Evolutionary conservation across 495 filamentous ascomycete genomes (phyloP).

Genomic region (Aspergillus baeticus): DNA sequence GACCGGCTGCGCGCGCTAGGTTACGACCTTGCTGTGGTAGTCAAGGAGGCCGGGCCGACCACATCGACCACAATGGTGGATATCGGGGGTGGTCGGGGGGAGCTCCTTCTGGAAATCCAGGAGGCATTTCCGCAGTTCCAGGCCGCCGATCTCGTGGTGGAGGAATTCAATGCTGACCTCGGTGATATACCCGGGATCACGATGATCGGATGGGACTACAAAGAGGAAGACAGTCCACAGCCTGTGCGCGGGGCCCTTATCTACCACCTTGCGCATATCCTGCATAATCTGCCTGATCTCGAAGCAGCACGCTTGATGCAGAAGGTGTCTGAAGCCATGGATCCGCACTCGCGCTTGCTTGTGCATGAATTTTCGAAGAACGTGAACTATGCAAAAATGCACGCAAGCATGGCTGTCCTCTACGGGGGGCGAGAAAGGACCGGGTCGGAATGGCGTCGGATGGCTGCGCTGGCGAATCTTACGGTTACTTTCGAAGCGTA

Average conservation of each 20-base stretch:
- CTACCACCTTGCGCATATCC: constrained; percentile 44
- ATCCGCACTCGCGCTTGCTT: constrained; percentile 41
- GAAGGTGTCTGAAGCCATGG: constrained; percentile 45
- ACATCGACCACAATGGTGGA: constrained; percentile 45
- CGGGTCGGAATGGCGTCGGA: constrained; percentile 29
- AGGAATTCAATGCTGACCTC: constrained; percentile 42
- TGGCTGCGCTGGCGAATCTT: constrained; percentile 32
- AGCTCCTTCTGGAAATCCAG: constrained; percentile 48
- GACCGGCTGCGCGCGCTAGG: constrained; percentile 27
- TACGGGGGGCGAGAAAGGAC: constrained; percentile 37
- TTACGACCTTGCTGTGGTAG: constrained; percentile 26
- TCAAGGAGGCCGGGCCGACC: constrained; percentile 13
- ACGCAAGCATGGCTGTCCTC: constrained; percentile 38
- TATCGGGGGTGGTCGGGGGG: constrained; percentile 53
- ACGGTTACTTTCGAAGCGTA: constrained; percentile 36
- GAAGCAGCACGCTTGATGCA: constrained; percentile 38
- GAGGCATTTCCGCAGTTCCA: constrained; percentile 38
- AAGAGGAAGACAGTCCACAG: constrained; percentile 26
- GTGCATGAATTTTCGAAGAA: constrained; percentile 44
- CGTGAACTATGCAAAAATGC: constrained; percentile 29
- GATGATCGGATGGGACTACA: constrained; percentile 38
- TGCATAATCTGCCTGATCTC: constrained; percentile 44
- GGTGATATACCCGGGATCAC: constrained; percentile 25
- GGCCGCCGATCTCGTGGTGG: constrained; percentile 37
- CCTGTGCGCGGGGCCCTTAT: constrained; percentile 37